Percentiles rank a stretch among this genome's conserved stretches.
Conservation (phyloP, 805 yeast genomes). For the Monosporozyma aerobia region DNA sequence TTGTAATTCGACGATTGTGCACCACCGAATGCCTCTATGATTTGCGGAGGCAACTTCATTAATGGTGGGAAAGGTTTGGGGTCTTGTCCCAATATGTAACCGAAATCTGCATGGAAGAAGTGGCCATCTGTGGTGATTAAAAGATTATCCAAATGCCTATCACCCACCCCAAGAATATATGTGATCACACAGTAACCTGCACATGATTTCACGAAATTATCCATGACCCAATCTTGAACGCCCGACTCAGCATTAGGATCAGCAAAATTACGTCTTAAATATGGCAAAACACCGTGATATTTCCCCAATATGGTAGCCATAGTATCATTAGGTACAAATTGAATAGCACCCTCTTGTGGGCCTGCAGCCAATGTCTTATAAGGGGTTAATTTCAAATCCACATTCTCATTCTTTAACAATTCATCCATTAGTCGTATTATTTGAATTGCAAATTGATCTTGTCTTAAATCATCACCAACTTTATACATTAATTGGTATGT, state of each 20-base stretch:
- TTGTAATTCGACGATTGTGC: slow-evolving; percentile 74
- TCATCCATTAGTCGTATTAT: slow-evolving; percentile 87
- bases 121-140: slow-evolving; percentile 74
- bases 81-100: slow-evolving; percentile 91
- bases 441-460: slow-evolving; percentile 94
- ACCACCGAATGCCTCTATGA: slow-evolving; percentile 98
- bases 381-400: slow-evolving; percentile 80
- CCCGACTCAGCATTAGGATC: slow-evolving; percentile 25
- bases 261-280: slow-evolving; percentile 46
- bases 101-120: slow-evolving; percentile 97
- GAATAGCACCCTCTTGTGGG: slow-evolving; percentile 83
- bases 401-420: slow-evolving; percentile 76
- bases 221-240: slow-evolving; percentile 57
- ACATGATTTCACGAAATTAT: slow-evolving; percentile 85
- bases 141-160: slow-evolving; percentile 87
- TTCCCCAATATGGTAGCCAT: slow-evolving; percentile 67
- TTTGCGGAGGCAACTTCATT: slow-evolving; percentile 95
- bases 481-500: slow-evolving; percentile 82
- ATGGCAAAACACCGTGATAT: slow-evolving; percentile 68
- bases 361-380: slow-evolving; percentile 87
- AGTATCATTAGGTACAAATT: slow-evolving; percentile 90
- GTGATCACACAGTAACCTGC: slow-evolving; percentile 98
- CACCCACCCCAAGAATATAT: slow-evolving; percentile 91
- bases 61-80: slow-evolving; percentile 98
- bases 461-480: slow-evolving; percentile 89